These are phyloP conservation scores for Euptelea pleiosperma DNA, from an alignment of 164 flowering plant genomes.

Conservation along the genomic window DNA sequence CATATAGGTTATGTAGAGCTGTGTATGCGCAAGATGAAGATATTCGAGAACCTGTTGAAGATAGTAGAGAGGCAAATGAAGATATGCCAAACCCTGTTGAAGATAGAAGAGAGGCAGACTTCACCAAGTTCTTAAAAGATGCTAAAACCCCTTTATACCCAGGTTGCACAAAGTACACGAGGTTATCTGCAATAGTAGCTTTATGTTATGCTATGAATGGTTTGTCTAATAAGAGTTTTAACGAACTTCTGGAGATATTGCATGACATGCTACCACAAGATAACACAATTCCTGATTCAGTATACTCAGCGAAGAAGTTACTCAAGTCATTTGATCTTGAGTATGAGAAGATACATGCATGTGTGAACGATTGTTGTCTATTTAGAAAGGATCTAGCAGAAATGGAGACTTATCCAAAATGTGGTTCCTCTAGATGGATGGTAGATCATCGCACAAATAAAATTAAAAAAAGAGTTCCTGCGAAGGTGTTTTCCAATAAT, in stretches of 20 bases:
- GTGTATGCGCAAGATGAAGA: neutral
- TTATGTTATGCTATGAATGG: neutral
- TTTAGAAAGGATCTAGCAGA: neutral
- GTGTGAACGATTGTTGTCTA: neutral
- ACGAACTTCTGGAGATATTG: neutral
- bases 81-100: neutral
- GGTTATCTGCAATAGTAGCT: neutral
- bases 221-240: neutral
- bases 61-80: no score
- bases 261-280: neutral
- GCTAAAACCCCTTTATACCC: neutral
- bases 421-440: neutral
- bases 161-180: neutral
- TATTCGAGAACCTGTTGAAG: no score
- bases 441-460: neutral
- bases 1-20: no score
- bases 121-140: neutral
- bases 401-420: neutral
- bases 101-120: neutral
- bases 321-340: neutral
- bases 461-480: neutral
- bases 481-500: no score
- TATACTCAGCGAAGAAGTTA: neutral
- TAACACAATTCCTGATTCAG: neutral
- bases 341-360: neutral